Conservation (phyloP, 2,329 filamentous ascomycete genomes). For the Eutypella sp. region DNA sequence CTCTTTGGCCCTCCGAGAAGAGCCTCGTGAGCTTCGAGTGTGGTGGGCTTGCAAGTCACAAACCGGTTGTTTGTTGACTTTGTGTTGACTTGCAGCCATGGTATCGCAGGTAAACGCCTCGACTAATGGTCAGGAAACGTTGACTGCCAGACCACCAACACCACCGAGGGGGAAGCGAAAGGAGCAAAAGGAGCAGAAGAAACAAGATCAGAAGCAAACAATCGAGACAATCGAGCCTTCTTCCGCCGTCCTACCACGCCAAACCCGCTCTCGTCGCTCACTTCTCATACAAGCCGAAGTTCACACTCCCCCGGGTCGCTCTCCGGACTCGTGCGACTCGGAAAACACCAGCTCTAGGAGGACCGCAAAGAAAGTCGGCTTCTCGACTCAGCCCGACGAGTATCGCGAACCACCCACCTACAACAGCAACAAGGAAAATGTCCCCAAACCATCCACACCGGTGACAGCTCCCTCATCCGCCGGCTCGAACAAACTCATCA, state of each 20-base stretch:
- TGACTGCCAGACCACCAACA: slow-evolving; percentile 59
- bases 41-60: slow-evolving; percentile 21
- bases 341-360: slow-evolving; percentile 40
- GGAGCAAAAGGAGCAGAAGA: slow-evolving; percentile 34
- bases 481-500: slow-evolving; percentile 42
- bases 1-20: slow-evolving; percentile 7
- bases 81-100: slow-evolving; percentile 32
- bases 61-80: too few species aligned
- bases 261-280: slow-evolving; percentile 30
- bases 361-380: slow-evolving; percentile 51
- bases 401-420: slow-evolving; percentile 51
- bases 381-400: slow-evolving; percentile 51
- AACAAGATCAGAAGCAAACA: too few species aligned
- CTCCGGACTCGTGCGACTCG: slow-evolving; percentile 37
- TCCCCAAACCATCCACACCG: slow-evolving; percentile 33
- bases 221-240: too few species aligned
- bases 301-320: slow-evolving; percentile 50
- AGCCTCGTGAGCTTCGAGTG: too few species aligned
- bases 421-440: slow-evolving; percentile 31
- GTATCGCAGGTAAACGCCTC: slow-evolving; percentile 31
- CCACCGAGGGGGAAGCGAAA: slow-evolving; percentile 52
- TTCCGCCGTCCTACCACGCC: slow-evolving; percentile 28
- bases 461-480: slow-evolving; percentile 34
- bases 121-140: slow-evolving; percentile 45
- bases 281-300: slow-evolving; percentile 35